These are phyloP conservation scores for Cercospora janseana DNA, from an alignment of 2,329 filamentous ascomycete species.

Conservation along the genomic window DNA sequence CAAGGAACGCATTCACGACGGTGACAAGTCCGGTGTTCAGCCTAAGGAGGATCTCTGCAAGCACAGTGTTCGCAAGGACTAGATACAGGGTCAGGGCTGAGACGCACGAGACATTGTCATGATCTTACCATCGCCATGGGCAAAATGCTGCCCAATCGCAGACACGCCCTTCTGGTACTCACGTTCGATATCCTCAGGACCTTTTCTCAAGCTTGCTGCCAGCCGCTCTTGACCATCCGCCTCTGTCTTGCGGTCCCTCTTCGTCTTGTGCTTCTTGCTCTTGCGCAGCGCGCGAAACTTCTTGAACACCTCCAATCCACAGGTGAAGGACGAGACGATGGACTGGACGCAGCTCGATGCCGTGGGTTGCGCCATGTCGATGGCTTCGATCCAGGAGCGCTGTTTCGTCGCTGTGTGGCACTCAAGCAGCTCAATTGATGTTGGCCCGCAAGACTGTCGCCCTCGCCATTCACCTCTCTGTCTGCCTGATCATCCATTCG, in stretches of 20 bases:
- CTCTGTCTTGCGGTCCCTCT: slow-evolving; percentile 23
- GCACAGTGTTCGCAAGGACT: slow-evolving; percentile 49
- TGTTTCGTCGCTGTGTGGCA: background rate
- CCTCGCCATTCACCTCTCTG: too few species aligned
- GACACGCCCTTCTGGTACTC: slow-evolving; percentile 43
- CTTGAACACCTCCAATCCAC: slow-evolving; percentile 48
- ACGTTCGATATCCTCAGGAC: slow-evolving; percentile 44
- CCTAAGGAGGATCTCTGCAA: slow-evolving; percentile 47
- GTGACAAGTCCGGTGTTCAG: slow-evolving; percentile 49
- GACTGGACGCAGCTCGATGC: slow-evolving; percentile 37
- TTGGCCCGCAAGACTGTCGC: too few species aligned
- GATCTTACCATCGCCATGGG: slow-evolving; percentile 46
- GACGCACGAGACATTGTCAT: background rate
- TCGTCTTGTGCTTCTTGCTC: slow-evolving; percentile 21
- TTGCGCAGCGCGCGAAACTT: slow-evolving; percentile 38
- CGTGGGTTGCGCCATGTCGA: slow-evolving; percentile 20
- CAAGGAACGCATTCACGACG: slow-evolving; percentile 48
- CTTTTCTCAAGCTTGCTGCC: slow-evolving; percentile 42
- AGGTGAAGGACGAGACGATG: slow-evolving; percentile 47
- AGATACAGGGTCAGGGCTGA: slow-evolving; percentile 12
- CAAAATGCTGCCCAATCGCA: slow-evolving; percentile 42
- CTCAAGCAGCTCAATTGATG: too few species aligned
- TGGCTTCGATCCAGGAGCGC: background rate
- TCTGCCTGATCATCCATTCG: too few species aligned
- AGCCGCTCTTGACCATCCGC: slow-evolving; percentile 40